These are phyloP conservation scores for Ceratocystis cacaofunesta DNA, from an alignment of 2,329 filamentous ascomycete genomes.

Conservation along the genomic window DNA sequence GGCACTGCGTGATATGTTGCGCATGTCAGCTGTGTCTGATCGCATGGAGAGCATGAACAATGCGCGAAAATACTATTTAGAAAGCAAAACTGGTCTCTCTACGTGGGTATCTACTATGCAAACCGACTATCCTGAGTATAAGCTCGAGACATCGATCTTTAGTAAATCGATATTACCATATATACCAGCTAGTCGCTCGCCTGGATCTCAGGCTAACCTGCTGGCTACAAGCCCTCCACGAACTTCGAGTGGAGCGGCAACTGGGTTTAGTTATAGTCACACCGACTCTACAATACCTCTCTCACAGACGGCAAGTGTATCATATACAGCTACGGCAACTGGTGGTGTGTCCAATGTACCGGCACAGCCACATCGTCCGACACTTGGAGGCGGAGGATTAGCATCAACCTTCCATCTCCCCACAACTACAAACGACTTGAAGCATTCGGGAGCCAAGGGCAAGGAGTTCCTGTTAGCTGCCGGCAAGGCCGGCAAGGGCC, in stretches of 20 bases:
- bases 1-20: slow-evolving; percentile 9
- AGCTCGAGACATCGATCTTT: slow-evolving; percentile 26
- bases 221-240: neutral
- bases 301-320: neutral
- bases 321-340: neutral
- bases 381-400: slow-evolving; percentile 22
- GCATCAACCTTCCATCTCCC: slow-evolving; percentile 26
- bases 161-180: slow-evolving; percentile 14
- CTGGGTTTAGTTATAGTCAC: neutral
- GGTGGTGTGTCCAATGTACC: neutral
- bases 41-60: slow-evolving; percentile 12
- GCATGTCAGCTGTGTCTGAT: neutral
- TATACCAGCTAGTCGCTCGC: neutral
- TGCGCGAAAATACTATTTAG: slow-evolving; percentile 9
- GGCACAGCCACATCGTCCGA: slow-evolving; percentile 17
- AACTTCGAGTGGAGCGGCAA: neutral
- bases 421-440: slow-evolving; percentile 29
- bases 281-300: neutral
- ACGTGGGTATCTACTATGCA: slow-evolving; percentile 12
- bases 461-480: slow-evolving; percentile 81
- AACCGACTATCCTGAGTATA: slow-evolving; percentile 33
- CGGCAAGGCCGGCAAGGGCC: slow-evolving; percentile 65
- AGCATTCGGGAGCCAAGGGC: slow-evolving; percentile 51
- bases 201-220: neutral
- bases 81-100: slow-evolving; percentile 4